Evolutionary conservation across 1,284 basidiomycete species (phyloP).

Genomic region (Mycocalia duriaeana): DNA sequence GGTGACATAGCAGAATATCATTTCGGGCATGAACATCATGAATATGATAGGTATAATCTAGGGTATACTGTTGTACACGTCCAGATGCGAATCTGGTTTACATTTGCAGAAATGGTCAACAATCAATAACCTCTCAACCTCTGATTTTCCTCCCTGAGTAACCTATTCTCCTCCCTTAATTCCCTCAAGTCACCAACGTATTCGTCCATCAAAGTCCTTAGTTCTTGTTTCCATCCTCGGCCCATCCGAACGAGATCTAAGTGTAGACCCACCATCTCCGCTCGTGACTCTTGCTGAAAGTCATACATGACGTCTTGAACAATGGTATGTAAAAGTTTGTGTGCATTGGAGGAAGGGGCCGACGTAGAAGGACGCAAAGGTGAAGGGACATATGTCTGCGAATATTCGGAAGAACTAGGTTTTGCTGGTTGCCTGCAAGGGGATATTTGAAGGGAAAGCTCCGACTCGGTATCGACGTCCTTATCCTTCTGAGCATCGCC

Average conservation of each 20-base stretch:
- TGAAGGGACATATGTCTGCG: conserved; percentile 12
- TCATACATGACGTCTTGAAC: conserved; percentile 68
- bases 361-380: conserved; percentile 5
- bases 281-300: conserved; percentile 59
- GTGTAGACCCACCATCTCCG: conserved; percentile 67
- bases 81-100: too few species aligned
- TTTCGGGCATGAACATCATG: too few species aligned
- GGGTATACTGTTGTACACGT: too few species aligned
- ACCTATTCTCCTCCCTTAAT: conserved; percentile 63
- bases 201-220: conserved; percentile 55
- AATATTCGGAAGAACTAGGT: conserved; percentile 11
- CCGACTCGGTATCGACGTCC: conserved; percentile 20
- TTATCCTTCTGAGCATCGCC: conserved; percentile 19
- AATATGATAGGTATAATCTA: too few species aligned
- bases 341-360: conserved; percentile 26
- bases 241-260: conserved; percentile 68
- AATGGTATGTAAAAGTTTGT: conserved; percentile 58
- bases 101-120: too few species aligned
- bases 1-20: too few species aligned
- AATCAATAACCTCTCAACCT: conserved; percentile 32
- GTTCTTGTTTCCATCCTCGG: conserved; percentile 56
- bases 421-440: conserved; percentile 42
- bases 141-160: conserved; percentile 64
- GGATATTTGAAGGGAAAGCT: conserved; percentile 55
- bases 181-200: conserved; percentile 50